Evolutionary conservation across 192 early-diverging fungal species (phyloP).

Genomic region (Chytriomyces sp.): DNA sequence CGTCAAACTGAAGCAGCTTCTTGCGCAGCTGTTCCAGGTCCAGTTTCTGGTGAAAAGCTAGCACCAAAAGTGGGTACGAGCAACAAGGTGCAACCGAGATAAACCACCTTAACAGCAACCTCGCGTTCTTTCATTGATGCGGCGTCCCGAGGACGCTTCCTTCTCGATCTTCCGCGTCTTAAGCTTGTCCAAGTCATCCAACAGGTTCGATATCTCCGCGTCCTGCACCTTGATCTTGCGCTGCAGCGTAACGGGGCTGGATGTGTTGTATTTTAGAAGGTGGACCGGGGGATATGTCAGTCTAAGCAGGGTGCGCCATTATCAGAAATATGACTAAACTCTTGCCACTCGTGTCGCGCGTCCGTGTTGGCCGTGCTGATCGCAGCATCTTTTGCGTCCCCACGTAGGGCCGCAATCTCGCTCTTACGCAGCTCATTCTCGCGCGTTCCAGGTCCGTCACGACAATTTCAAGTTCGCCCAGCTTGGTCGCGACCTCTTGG

Average conservation of each 20-base stretch:
- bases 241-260: conserved; percentile 16
- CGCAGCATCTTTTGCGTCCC: conserved; percentile 8
- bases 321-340: conserved; percentile 12
- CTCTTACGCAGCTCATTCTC: conserved; percentile 57
- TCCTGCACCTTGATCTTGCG: conserved; percentile 33
- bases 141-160: conserved; percentile 39
- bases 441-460: conserved; percentile 82
- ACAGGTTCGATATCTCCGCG: conserved; percentile 46
- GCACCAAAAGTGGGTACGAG: neutral
- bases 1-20: conserved; percentile 64
- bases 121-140: conserved; percentile 53
- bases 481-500: conserved; percentile 75
- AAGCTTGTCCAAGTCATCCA: conserved; percentile 49
- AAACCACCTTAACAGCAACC: conserved; percentile 32
- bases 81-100: too few species aligned
- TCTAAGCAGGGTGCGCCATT: neutral
- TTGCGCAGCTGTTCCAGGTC: conserved; percentile 60
- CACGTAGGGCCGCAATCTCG: conserved; percentile 20
- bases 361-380: neutral
- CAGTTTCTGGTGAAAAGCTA: conserved; percentile 48
- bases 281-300: too few species aligned
- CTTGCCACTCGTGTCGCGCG: conserved; percentile 15
- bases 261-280: too few species aligned
- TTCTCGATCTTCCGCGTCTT: conserved; percentile 43
- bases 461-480: conserved; percentile 87